Evolutionary conservation across 176 grass and related monocot genomes (phyloP).

Genomic region (Thalia dealbata): DNA sequence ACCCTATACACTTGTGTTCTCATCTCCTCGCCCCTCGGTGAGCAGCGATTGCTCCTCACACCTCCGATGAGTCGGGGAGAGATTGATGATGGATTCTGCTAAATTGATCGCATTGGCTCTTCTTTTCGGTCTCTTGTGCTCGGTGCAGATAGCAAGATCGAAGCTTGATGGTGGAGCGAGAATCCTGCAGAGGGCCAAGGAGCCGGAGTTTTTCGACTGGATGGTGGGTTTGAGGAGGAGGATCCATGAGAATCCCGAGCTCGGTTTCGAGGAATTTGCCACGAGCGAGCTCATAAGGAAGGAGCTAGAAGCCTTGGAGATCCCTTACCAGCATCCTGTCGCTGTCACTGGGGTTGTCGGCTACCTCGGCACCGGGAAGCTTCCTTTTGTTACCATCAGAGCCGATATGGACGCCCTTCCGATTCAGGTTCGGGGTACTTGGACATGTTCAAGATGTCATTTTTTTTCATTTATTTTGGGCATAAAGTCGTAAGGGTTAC

Average conservation of each 20-base stretch:
- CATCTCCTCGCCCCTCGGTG: too few species aligned
- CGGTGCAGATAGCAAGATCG: not conserved
- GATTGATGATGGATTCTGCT: not conserved
- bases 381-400: too few species aligned
- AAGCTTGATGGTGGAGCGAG: slow-evolving; percentile 24
- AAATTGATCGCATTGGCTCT: not conserved
- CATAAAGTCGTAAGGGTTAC: too few species aligned
- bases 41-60: too few species aligned
- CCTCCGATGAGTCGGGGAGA: too few species aligned
- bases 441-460: not conserved
- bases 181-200: slow-evolving; percentile 55
- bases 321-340: slow-evolving; percentile 26
- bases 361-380: too few species aligned
- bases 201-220: slow-evolving; percentile 52
- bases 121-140: not conserved
- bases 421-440: slow-evolving; percentile 66
- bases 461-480: too few species aligned
- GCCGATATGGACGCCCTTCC: slow-evolving; percentile 57
- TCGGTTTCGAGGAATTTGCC: slow-evolving; percentile 68
- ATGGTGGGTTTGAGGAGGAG: slow-evolving; percentile 70
- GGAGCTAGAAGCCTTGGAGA: slow-evolving; percentile 60
- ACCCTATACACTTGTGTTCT: too few species aligned
- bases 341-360: too few species aligned
- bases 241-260: slow-evolving; percentile 89
- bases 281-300: slow-evolving; percentile 78